Evolutionary conservation across 768 basidiomycete genomes (phyloP).

Genomic region (Leucogyrophana mollusca): DNA sequence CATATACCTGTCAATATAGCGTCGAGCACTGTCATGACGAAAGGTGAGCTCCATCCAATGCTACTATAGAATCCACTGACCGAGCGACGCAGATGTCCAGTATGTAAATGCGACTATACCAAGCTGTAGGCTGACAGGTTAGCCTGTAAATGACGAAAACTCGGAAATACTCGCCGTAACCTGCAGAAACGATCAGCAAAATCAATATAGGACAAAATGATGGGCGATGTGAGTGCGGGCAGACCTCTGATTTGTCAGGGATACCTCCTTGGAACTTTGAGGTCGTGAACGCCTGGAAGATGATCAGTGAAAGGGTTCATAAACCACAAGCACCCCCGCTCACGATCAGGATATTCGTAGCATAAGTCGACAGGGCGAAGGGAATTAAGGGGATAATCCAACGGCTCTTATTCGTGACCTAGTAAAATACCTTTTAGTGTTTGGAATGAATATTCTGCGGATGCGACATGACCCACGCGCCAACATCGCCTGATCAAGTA

Average conservation of each 20-base stretch:
- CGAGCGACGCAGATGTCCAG: constrained; percentile 44
- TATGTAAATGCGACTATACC: constrained; percentile 43
- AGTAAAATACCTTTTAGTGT: not conserved
- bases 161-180: no score
- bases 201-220: no score
- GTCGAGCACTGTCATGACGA: constrained; percentile 34
- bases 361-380: constrained; percentile 32
- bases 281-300: not conserved
- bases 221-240: no score
- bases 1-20: constrained; percentile 37
- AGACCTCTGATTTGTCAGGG: no score
- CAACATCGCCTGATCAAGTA: constrained; percentile 52
- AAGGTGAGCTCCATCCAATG: not conserved
- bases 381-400: constrained; percentile 36
- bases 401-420: constrained; percentile 41
- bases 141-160: no score
- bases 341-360: constrained; percentile 42
- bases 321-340: not conserved
- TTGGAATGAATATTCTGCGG: not conserved
- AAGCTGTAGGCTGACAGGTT: not conserved
- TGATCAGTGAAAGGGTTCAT: not conserved
- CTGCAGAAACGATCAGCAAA: no score
- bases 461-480: constrained; percentile 36
- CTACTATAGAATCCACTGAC: constrained; percentile 19
- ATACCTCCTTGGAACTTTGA: not conserved